Evolutionary conservation across 2,329 filamentous ascomycete species (phyloP).

Genomic region (Cladophialophora carrionii): DNA sequence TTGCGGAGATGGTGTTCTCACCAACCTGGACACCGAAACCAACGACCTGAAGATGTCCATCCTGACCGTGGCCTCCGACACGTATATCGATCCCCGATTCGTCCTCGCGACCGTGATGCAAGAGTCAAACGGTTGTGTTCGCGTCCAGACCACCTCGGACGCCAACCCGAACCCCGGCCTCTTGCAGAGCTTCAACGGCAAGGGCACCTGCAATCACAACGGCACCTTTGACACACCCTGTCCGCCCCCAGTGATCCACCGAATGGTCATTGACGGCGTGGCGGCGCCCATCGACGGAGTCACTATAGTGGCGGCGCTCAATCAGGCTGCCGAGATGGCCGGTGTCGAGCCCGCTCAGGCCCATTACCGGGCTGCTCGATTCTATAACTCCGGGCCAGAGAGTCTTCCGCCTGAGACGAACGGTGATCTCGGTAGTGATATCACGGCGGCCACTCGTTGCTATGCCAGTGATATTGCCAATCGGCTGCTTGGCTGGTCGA

Average conservation of each 20-base stretch:
- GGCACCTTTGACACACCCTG: constrained; percentile 25
- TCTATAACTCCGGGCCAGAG: constrained; percentile 35
- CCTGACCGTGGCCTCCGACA: constrained; percentile 35
- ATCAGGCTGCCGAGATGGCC: constrained; percentile 15
- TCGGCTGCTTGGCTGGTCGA: constrained; percentile 37
- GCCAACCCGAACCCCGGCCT: constrained; percentile 35
- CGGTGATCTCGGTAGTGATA: constrained; percentile 27
- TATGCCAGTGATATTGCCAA: constrained; percentile 39
- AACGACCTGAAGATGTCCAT: constrained; percentile 37
- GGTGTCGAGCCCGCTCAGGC: constrained; percentile 21
- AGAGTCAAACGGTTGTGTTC: constrained; percentile 41
- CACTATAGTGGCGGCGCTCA: constrained; percentile 20
- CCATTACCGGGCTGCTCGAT: constrained; percentile 34
- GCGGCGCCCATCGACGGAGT: constrained; percentile 18
- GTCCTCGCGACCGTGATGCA: constrained; percentile 45
- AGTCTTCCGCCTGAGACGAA: constrained; percentile 13
- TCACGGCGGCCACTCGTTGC: constrained; percentile 32
- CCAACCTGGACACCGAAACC: constrained; percentile 32
- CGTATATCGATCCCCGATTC: constrained; percentile 41
- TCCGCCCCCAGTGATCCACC: constrained; percentile 25
- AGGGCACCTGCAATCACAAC: constrained; percentile 23
- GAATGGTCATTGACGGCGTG: constrained; percentile 35
- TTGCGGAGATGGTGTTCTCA: constrained; percentile 16
- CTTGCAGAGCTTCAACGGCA: constrained; percentile 29
- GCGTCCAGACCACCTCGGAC: constrained; percentile 35